Base-by-base conservation (phyloP, 768 basidiomycete genomes). In the Hericium alpestre region DNA sequence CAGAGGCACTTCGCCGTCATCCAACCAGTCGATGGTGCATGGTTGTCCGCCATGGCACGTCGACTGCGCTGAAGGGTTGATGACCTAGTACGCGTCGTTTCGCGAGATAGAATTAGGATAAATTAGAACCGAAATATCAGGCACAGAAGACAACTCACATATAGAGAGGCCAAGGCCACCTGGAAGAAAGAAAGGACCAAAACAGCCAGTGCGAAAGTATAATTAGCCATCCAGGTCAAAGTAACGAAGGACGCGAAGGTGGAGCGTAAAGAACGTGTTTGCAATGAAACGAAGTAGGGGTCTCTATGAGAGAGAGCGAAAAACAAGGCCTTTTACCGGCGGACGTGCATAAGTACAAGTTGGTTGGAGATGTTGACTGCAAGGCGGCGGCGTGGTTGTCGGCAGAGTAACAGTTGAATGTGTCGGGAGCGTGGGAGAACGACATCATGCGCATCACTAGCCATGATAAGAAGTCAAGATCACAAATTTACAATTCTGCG, bases 11-110 rank as follows among this genome's bases (percentile, higher is more conserved):
- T 58, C 40, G 16, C 86, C 86, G 59, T 90, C 73, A 55, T 90
- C 87, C 1, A 80, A 58, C 86, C 86, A 90, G 48, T 72, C 56
- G 7, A 88, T 74, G 0, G 65, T 67, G 68, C 83, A 86, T 6
- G 76, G 59, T 59, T 79, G 67, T 11, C 80, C 82, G 23, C 72
- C 87, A 40, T 70, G 70, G 65, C 83, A 87, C 48, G 46, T 46
- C 3, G 49, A 53, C 8, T 20, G 46, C 16, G n/a, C 4, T 16
- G 25, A 40, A 8, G 62, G 62, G 20, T 11, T 39, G 10, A 57
- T 27, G 7, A 57, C 54, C 62, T 63, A 46, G 18, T 3, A 46
- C 12, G 22, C 43, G 43, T n/a, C 43, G 5, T 7, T 16, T n/a
- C 22, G 43, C 4, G 18, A 25, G 18, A 27, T 27, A 27, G 4